phyloP scores from a whole-genome alignment of 2,329 filamentous ascomycete genomes.

The Pestalotiopsis sp. region DNA sequence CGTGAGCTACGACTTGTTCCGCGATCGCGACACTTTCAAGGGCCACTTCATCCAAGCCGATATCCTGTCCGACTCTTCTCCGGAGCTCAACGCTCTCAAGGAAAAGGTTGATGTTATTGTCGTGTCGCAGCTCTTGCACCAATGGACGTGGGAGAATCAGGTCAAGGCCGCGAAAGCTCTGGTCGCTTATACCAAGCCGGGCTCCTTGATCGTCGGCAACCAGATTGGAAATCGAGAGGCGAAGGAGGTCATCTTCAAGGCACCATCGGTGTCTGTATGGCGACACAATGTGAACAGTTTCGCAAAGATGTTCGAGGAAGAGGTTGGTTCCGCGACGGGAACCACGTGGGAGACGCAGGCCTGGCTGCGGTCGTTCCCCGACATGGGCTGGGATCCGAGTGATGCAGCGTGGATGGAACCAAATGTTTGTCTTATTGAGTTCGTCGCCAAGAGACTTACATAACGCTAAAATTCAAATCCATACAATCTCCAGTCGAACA shows the following conservation, averaged over 20 bases:
- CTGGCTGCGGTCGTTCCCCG: conserved; percentile 14
- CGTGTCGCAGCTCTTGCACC: conserved; percentile 44
- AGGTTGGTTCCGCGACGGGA: conserved; percentile 13
- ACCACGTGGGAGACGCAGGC: conserved; percentile 18
- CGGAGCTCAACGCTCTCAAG: conserved; percentile 34
- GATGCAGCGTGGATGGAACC: conserved; percentile 17
- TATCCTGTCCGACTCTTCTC: conserved; percentile 31
- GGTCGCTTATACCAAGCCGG: conserved; percentile 20
- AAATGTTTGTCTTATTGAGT: neutral
- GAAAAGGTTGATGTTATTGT: conserved; percentile 43
- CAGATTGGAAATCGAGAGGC: conserved; percentile 31
- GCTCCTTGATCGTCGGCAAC: conserved; percentile 39
- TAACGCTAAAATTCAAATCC: no score
- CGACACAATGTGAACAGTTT: neutral
- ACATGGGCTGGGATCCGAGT: conserved; percentile 18
- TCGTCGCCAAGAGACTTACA: neutral
- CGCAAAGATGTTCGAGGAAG: conserved; percentile 17
- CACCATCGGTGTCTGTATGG: neutral
- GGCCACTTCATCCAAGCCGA: conserved; percentile 36
- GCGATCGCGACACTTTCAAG: conserved; percentile 32
- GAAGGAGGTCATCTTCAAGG: neutral
- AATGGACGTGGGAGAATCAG: conserved; percentile 43
- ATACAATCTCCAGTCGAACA: no score
- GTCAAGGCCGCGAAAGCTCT: conserved; percentile 34
- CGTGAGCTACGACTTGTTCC: conserved; percentile 40